Evolutionary conservation across 768 basidiomycete genomes (phyloP).

Genomic region (Dacryopinax spathularia): DNA sequence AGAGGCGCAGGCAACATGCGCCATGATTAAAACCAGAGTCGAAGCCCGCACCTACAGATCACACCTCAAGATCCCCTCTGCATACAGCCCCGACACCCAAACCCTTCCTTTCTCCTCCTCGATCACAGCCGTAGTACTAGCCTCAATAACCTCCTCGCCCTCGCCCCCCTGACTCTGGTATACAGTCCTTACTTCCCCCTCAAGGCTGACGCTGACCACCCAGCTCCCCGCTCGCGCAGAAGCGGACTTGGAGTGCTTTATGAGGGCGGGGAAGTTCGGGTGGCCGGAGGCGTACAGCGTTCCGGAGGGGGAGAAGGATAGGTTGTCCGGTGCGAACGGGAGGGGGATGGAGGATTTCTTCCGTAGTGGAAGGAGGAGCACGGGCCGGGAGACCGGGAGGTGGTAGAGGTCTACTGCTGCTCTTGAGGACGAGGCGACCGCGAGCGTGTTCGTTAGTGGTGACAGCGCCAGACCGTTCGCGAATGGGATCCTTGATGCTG

Average conservation of each 20-base stretch:
- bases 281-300: slow-evolving; percentile 49
- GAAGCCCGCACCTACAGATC: too few relatives aligned
- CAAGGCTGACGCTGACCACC: slow-evolving; percentile 33
- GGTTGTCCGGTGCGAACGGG: slow-evolving; percentile 52
- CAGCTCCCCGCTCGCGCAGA: slow-evolving; percentile 40
- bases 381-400: slow-evolving; percentile 30
- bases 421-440: slow-evolving; percentile 41
- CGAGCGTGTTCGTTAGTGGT: slow-evolving; percentile 35
- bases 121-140: slow-evolving; percentile 5
- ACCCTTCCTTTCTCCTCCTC: slow-evolving; percentile 5
- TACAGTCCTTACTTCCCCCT: slow-evolving; percentile 37
- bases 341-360: slow-evolving; percentile 29
- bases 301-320: slow-evolving; percentile 37
- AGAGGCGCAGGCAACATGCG: too few relatives aligned
- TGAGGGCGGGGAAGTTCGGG: slow-evolving; percentile 44
- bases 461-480: slow-evolving; percentile 57
- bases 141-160: background rate
- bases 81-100: slow-evolving; percentile 15
- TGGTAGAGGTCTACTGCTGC: slow-evolving; percentile 38
- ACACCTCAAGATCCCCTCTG: slow-evolving; percentile 12
- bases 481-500: slow-evolving; percentile 42
- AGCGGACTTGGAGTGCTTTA: slow-evolving; percentile 31
- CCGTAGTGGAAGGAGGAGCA: slow-evolving; percentile 25
- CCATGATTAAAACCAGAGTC: too few relatives aligned
- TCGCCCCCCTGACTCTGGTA: slow-evolving; percentile 51